A percentile compares a stretch with the other conserved stretches of the same genome.
These are phyloP conservation scores for Starmerella vaccinii DNA, from an alignment of 805 yeast species.

Conservation along the genomic window DNA sequence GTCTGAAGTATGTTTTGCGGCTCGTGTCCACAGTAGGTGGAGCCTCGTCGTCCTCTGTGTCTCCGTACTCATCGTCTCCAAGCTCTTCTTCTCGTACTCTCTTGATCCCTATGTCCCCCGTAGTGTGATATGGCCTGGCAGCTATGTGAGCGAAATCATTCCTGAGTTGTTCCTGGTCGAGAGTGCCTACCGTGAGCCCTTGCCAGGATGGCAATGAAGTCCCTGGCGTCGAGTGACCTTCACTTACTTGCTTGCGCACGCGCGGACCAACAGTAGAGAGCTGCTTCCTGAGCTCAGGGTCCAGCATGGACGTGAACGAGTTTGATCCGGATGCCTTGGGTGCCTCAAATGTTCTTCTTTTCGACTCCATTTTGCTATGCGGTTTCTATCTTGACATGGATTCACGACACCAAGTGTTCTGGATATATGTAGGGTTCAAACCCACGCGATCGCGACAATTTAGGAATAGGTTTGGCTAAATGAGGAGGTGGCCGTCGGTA, in stretches of 20 bases:
- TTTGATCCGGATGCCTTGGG: background rate
- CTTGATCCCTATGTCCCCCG: conserved; percentile 1
- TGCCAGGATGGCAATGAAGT: conserved; percentile 24
- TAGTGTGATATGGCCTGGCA: conserved; percentile 11
- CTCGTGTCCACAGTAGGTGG: conserved; percentile 1
- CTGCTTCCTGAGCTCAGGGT: conserved; percentile 23
- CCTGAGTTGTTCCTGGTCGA: conserved; percentile 14
- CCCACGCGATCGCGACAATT: background rate
- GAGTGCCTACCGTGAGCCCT: conserved; percentile 25
- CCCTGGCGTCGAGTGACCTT: conserved; percentile 27
- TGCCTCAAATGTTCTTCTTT: background rate
- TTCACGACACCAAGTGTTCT: background rate
- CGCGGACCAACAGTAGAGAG: conserved; percentile 26
- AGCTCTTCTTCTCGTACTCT: conserved; percentile 11
- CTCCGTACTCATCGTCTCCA: conserved; percentile 25
- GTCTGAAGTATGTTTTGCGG: background rate
- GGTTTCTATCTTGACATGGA: background rate
- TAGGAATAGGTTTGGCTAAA: background rate
- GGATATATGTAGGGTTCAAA: background rate
- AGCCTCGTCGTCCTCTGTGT: conserved; percentile 23
- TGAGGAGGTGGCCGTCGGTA: too few relatives aligned
- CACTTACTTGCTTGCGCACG: conserved; percentile 28
- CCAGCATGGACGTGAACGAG: conserved; percentile 11
- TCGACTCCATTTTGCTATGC: conserved; percentile 4
- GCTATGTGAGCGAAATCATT: background rate